Percentiles rank a stretch among this genome's conserved stretches.
Conservation (phyloP, 257 asterid genomes). For the Datura wrightii region DNA sequence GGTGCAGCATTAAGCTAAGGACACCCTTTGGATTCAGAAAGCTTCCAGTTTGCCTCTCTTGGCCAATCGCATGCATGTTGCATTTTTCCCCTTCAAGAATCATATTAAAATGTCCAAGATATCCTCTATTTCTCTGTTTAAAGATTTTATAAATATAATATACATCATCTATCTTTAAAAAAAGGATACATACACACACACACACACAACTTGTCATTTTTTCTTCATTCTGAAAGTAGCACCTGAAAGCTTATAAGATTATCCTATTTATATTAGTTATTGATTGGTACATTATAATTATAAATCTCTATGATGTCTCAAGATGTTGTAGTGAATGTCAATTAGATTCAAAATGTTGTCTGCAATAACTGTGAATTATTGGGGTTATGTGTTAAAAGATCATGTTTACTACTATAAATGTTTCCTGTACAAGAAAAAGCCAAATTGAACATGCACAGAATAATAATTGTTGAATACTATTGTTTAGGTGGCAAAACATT, state of each 20-base stretch:
- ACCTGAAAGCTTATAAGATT: background rate
- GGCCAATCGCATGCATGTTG: background rate
- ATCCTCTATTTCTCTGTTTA: background rate
- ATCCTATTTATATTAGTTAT: background rate
- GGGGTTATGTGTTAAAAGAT: background rate
- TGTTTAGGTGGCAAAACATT: background rate
- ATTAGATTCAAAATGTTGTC: background rate
- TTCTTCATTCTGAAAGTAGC: background rate
- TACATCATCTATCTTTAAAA: background rate
- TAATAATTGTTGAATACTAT: background rate
- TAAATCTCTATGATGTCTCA: background rate
- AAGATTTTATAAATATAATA: background rate
- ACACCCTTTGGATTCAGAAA: background rate
- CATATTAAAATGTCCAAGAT: too few relatives aligned
- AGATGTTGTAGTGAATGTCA: background rate
- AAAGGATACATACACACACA: too few relatives aligned
- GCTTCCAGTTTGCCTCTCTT: background rate
- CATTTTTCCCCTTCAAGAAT: background rate
- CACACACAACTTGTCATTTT: background rate
- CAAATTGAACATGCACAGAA: background rate
- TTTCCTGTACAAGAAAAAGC: background rate
- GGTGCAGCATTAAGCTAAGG: background rate
- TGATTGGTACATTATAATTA: background rate
- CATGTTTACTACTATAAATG: constrained; percentile 13
- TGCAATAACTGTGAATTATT: background rate